These are phyloP conservation scores for Verticillium tricorpus DNA, from an alignment of 2,329 filamentous ascomycete genomes.

Conservation along the genomic window DNA sequence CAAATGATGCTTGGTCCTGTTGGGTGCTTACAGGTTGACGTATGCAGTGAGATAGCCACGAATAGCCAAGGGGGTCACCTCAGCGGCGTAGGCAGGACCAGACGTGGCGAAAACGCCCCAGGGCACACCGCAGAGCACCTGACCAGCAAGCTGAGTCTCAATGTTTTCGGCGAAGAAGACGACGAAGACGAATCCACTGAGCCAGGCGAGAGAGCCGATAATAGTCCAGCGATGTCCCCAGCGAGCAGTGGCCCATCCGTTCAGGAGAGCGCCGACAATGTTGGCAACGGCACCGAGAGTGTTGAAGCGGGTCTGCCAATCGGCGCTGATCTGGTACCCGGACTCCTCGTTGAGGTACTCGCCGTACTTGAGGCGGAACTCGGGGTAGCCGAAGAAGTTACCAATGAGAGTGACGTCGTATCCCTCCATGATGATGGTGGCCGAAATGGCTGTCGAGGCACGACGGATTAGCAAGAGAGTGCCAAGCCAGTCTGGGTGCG, in stretches of 20 bases:
- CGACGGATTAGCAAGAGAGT: background rate
- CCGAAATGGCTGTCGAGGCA: slow-evolving; percentile 32
- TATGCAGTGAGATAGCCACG: slow-evolving; percentile 38
- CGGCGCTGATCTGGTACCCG: slow-evolving; percentile 40
- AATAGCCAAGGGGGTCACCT: slow-evolving; percentile 36
- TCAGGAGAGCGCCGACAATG: slow-evolving; percentile 34
- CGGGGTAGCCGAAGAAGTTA: slow-evolving; percentile 40
- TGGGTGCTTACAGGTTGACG: slow-evolving; percentile 28
- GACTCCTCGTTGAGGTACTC: slow-evolving; percentile 24
- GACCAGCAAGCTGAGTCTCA: slow-evolving; percentile 36
- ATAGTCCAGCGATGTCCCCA: slow-evolving; percentile 41
- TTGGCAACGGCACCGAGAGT: slow-evolving; percentile 27
- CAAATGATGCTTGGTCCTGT: background rate
- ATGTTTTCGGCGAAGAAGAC: slow-evolving; percentile 42
- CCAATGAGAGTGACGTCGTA: slow-evolving; percentile 43
- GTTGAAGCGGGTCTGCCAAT: slow-evolving; percentile 48
- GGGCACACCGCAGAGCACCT: slow-evolving; percentile 40
- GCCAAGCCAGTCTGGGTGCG: too few species aligned
- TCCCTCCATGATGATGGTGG: slow-evolving; percentile 47
- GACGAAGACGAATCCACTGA: slow-evolving; percentile 42
- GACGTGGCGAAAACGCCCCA: slow-evolving; percentile 42
- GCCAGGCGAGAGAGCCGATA: slow-evolving; percentile 33
- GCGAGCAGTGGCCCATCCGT: slow-evolving; percentile 34
- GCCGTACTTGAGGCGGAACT: slow-evolving; percentile 36
- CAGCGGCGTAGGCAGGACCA: slow-evolving; percentile 37